Base-by-base conservation (phyloP, 208 protist species). In the Acanthamoeba castellanii region DNA sequence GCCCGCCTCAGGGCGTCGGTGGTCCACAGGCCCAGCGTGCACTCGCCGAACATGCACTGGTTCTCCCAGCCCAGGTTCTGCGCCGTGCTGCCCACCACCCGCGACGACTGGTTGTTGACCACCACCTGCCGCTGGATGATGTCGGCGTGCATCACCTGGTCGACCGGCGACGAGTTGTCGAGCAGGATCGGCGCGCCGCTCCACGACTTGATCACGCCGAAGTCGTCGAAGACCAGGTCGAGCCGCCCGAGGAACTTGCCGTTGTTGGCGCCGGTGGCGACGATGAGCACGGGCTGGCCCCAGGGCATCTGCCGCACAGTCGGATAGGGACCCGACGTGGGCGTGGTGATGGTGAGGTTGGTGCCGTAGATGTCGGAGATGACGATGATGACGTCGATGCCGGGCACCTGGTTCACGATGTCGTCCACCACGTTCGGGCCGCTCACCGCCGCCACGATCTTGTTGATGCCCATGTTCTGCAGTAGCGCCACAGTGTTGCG, bases 381-480 rank as follows among this genome's bases (percentile, higher is more conserved):
- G 20, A 92, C 61, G 61, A 92, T 68, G 34, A 92, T 70, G 37
- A 92, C 87, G 87, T 92, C 87, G 30, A 92, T 68, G 87, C 87
- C 87, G 30, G 87, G 59, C 59, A 92, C 87, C 52, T 70, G 20
- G 20, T 55, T 11, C 37, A 92, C 47, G 20, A 92, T 74, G 59
- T 72, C 87, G 42, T 70, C 59, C 34, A 74, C 18, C 2, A 47
- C 57, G 45, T 42, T 66, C 11, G 85, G 85, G 14, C 87, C 59
- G 32, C 87, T 92, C 34, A 92, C 66, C 13, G 87, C 16, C 9
- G n/a, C 87, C 14, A 92, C 61, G 34, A 92, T 74, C 87, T 92
- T 92, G 87, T 92, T 92, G 34, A 92, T 30, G 4, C 87, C 87
- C 50, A 16, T 34, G 87, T 92, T 74, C 13, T 34, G 42, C 52